These are phyloP conservation scores for Circinella umbellata DNA, from an alignment of 371 early-diverging fungal species.

Conservation along the genomic window DNA sequence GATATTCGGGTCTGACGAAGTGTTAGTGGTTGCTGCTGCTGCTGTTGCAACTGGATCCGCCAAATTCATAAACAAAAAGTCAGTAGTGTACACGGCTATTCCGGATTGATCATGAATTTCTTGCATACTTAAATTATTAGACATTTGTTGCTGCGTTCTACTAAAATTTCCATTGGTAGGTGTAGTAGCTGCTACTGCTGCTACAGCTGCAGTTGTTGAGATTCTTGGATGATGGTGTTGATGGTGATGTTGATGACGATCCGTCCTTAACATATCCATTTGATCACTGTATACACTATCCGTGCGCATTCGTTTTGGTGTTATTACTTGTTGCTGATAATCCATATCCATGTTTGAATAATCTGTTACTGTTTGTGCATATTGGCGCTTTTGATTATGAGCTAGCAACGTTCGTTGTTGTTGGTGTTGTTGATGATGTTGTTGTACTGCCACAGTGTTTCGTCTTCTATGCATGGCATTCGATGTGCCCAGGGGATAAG, in stretches of 20 bases:
- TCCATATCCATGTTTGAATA: constrained; percentile 6
- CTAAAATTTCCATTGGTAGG: not conserved
- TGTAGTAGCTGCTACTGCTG: not conserved
- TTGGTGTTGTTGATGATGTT: constrained; percentile 13
- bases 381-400: constrained; percentile 11
- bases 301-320: constrained; percentile 13
- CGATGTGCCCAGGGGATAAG: not conserved
- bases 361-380: not conserved
- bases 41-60: constrained; percentile 8
- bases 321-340: not conserved
- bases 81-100: constrained; percentile 5
- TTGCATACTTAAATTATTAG: not conserved
- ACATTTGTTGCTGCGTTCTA: not conserved
- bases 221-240: constrained; percentile 3
- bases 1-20: constrained; percentile 2
- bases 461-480: not conserved
- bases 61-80: constrained; percentile 14
- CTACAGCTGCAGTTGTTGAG: constrained; percentile 9
- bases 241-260: constrained; percentile 4
- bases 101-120: constrained; percentile 11
- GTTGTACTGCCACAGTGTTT: constrained; percentile 4
- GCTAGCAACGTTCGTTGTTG: constrained; percentile 4
- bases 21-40: constrained; percentile 9
- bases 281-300: not conserved
- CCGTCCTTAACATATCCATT: not conserved